Evolutionary conservation across 805 yeast species (phyloP).

Genomic region (Ogataea allantospora): DNA sequence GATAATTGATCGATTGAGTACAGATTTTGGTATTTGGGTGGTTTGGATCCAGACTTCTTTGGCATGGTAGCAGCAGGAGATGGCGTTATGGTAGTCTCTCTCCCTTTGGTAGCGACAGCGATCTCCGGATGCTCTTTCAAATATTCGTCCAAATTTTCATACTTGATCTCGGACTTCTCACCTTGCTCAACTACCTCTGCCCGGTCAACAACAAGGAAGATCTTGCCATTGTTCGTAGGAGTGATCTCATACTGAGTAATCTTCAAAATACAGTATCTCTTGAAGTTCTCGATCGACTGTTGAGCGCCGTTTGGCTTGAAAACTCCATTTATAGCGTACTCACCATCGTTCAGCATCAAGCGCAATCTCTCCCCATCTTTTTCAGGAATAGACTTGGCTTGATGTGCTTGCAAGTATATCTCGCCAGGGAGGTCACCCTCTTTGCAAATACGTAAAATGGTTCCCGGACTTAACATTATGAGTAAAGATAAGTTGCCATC

Average conservation of each 20-base stretch:
- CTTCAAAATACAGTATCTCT: constrained; percentile 25
- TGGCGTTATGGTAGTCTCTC: constrained; percentile 18
- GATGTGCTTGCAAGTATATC: constrained; percentile 32
- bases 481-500: constrained; percentile 14
- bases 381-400: constrained; percentile 34
- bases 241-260: constrained; percentile 25
- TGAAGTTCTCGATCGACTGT: constrained; percentile 29
- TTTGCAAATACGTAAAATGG: constrained; percentile 24
- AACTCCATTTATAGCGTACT: constrained; percentile 48
- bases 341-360: constrained; percentile 52
- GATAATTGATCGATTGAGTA: constrained; percentile 84
- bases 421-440: constrained; percentile 21
- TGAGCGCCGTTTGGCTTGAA: constrained; percentile 44
- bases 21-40: constrained; percentile 39
- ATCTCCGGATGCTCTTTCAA: constrained; percentile 59
- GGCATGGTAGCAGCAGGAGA: constrained; percentile 18
- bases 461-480: constrained; percentile 23
- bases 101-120: constrained; percentile 30
- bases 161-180: constrained; percentile 29
- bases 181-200: constrained; percentile 35
- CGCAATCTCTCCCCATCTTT: constrained; percentile 43
- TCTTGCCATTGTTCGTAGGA: constrained; percentile 29
- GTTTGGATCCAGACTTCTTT: constrained; percentile 17
- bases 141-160: constrained; percentile 48
- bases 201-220: constrained; percentile 28